These are phyloP conservation scores for Deuterostichococcus epilithicus DNA, from an alignment of 139 green algal genomes.

Conservation along the genomic window DNA sequence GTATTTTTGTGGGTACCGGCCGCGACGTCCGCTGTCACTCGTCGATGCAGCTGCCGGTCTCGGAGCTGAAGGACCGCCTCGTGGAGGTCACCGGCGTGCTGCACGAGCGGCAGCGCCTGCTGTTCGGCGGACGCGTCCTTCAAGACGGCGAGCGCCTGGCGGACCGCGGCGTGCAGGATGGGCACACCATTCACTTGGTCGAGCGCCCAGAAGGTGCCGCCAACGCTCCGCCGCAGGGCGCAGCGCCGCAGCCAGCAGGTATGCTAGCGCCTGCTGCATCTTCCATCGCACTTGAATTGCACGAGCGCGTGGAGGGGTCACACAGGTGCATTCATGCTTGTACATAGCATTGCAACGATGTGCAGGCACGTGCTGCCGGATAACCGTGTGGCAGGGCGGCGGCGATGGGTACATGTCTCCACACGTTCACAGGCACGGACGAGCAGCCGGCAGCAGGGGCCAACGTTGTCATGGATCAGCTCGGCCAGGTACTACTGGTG, in stretches of 20 bases:
- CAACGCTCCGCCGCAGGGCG: constrained; percentile 1
- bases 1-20: neutral
- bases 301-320: no score
- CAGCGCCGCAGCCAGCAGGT: neutral
- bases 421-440: no score
- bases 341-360: no score
- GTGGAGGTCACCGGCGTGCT: constrained; percentile 24
- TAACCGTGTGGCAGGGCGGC: no score
- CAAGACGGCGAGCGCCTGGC: constrained; percentile 27
- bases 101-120: constrained; percentile 39
- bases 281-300: no score
- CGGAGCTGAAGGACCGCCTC: constrained; percentile 36
- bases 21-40: neutral
- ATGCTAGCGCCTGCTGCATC: no score
- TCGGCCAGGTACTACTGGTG: no score
- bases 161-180: constrained; percentile 32
- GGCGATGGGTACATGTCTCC: no score
- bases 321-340: no score
- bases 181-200: constrained; percentile 62
- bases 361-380: no score
- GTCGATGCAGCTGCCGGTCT: constrained; percentile 29
- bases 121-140: constrained; percentile 42
- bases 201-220: constrained; percentile 29
- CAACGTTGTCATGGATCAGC: no score
- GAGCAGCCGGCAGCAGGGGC: no score